Evolutionary conservation across 2,329 filamentous ascomycete species (phyloP), one percentile per base, ranked within the genome.

Genomic region (Chrysosporium keratinophilum): DNA sequence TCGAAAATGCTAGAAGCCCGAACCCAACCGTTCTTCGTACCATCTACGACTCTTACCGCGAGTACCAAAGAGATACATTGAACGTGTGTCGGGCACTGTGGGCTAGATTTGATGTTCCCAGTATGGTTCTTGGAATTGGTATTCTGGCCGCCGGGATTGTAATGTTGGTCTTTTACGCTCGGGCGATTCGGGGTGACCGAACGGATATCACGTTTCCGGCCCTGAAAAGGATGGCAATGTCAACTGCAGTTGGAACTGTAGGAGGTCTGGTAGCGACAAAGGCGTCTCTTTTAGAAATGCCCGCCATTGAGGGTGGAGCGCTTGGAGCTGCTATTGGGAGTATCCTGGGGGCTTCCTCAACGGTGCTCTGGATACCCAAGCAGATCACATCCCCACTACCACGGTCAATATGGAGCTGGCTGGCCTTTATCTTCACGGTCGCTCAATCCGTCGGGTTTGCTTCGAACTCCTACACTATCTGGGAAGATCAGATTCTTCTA

Each of bases 381-480:
- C 61, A 61, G 15, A 64, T 82, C 37, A 64, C 63, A 46, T 67
- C 73, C 14, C 46, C 87, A 35, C 61, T 88, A 9, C 90, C 89
- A 0, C 80, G 71, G n/a, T 85, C 81, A 0, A 72, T 90, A 52
- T 98, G 91, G 90, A 85, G 88, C n/a, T 91, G 87, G 83, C 74
- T 95, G 56, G 84, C 88, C 5, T 74, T 88, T 23, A 67, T 90
- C 12, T 88, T 95, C 61, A 89, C 89, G 0, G 68, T 89, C n/a
- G 82, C 85, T 57, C 88, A 95, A 64, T 94, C 89, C n/a, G 75
- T 87, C 50, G 91, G 93, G 6, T 98, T 97, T 67, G 91, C 91
- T 0, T 93, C 93, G 2, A 98, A 98, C 71, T 98, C 93, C 0
- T 98, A 90, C 71, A 97, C 91, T 0, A 95, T 98, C 60, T 98